Percentiles rank a stretch among this genome's conserved stretches.
phyloP scores from a whole-genome alignment of 441 rosid species.

The Erodium moschatum region DNA sequence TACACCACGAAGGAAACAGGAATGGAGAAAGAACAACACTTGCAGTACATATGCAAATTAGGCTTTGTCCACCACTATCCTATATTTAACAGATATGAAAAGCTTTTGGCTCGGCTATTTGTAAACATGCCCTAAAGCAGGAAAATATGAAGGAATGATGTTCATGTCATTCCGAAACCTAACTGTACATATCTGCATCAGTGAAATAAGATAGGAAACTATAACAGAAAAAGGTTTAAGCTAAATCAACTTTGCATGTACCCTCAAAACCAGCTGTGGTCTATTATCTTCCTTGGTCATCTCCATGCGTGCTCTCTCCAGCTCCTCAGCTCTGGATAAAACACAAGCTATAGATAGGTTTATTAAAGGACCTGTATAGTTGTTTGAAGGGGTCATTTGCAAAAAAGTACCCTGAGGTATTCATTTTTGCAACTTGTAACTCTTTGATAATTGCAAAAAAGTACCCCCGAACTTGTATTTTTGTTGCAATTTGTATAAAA shows the following conservation, averaged over 20 bases:
- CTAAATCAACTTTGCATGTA: constrained; percentile 18
- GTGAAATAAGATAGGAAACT: neutral
- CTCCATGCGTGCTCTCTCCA: constrained; percentile 65
- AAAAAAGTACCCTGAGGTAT: no score
- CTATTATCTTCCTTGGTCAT: constrained; percentile 66
- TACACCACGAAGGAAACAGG: neutral
- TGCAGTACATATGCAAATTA: neutral
- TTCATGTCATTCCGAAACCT: constrained; percentile 4
- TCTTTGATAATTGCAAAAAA: no score
- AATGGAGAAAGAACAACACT: neutral
- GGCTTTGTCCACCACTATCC: neutral
- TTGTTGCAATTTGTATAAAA: no score
- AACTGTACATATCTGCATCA: neutral
- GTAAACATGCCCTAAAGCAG: constrained; percentile 4
- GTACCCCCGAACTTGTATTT: no score
- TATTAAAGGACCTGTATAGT: neutral
- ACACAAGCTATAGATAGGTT: constrained; percentile 11
- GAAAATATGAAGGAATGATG: neutral
- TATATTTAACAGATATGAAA: neutral
- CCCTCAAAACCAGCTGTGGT: constrained; percentile 48
- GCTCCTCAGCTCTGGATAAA: constrained; percentile 53
- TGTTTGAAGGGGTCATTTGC: no score
- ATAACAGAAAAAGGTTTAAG: constrained; percentile 9
- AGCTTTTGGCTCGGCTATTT: neutral
- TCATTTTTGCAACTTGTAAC: no score